Conservation (phyloP, 2,329 filamentous ascomycete species). For the Diaporthe eres region DNA sequence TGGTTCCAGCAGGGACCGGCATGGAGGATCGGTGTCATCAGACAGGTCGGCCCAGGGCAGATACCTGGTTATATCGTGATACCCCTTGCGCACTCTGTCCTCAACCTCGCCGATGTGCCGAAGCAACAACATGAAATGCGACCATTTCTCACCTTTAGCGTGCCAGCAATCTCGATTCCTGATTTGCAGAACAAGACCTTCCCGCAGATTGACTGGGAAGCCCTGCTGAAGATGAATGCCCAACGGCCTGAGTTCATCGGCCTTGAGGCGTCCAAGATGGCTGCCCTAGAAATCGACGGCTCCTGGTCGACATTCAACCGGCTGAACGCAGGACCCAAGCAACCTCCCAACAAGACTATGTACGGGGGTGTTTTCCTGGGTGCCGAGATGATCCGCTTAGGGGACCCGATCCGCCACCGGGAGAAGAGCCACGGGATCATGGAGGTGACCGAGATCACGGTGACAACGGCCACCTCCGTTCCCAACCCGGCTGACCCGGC, state of each 20-base stretch:
- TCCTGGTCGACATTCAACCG: slow-evolving; percentile 52
- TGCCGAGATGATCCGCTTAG: slow-evolving; percentile 52
- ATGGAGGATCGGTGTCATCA: slow-evolving; percentile 54
- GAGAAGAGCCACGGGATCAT: slow-evolving; percentile 37
- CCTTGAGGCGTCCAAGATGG: slow-evolving; percentile 56
- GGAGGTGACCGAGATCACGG: slow-evolving; percentile 47
- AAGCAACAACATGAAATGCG: slow-evolving; percentile 50
- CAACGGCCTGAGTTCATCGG: slow-evolving; percentile 46
- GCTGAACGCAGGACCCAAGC: slow-evolving; percentile 41
- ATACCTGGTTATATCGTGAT: slow-evolving; percentile 47
- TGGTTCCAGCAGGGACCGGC: slow-evolving; percentile 52
- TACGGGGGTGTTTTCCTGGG: slow-evolving; percentile 54
- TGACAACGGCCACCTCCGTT: slow-evolving; percentile 34
- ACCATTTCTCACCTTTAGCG: slow-evolving; percentile 55
- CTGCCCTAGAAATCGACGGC: slow-evolving; percentile 53
- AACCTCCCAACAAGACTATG: slow-evolving; percentile 41
- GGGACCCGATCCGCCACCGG: slow-evolving; percentile 53
- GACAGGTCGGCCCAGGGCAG: slow-evolving; percentile 41
- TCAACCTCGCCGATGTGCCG: slow-evolving; percentile 43
- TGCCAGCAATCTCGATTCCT: slow-evolving; percentile 48
- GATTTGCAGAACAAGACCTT: slow-evolving; percentile 47
- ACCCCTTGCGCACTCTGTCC: slow-evolving; percentile 49
- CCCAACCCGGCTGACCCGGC: slow-evolving; percentile 43
- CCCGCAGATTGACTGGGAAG: slow-evolving; percentile 50
- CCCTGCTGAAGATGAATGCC: slow-evolving; percentile 41